Evolutionary conservation across 2,329 filamentous ascomycete genomes (phyloP).

Genomic region (Alternaria angustiovoidea): DNA sequence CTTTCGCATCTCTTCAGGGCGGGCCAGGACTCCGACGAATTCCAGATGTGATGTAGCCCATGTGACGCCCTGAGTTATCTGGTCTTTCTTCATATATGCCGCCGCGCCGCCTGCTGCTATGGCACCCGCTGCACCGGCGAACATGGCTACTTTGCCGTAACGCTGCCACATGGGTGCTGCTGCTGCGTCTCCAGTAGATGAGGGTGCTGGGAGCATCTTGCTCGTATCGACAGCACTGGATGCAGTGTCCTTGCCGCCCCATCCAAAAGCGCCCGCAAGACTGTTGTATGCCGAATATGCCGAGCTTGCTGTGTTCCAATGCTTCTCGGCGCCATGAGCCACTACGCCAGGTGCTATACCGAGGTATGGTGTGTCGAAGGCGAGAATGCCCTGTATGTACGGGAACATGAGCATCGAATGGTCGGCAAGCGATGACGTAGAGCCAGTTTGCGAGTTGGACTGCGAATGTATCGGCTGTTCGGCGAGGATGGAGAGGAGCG

Average conservation of each 20-base stretch:
- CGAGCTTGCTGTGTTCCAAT: conserved; percentile 77
- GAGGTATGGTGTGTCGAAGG: conserved; percentile 93
- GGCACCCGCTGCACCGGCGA: conserved; percentile 80
- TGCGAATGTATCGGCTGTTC: conserved; percentile 54
- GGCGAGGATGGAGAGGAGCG: conserved; percentile 76
- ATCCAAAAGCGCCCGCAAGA: conserved; percentile 70
- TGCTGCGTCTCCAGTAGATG: conserved; percentile 55
- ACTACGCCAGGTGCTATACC: conserved; percentile 83
- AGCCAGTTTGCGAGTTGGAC: conserved; percentile 45
- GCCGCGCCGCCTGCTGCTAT: conserved; percentile 84
- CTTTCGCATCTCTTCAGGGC: conserved; percentile 80
- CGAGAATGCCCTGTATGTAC: conserved; percentile 86
- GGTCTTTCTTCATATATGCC: conserved; percentile 84
- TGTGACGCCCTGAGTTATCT: conserved; percentile 75
- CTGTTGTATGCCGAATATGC: conserved; percentile 74
- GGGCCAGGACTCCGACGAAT: conserved; percentile 88
- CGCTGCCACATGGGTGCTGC: conserved; percentile 68
- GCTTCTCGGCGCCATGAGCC: conserved; percentile 85
- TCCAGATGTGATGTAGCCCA: conserved; percentile 93
- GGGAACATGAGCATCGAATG: conserved; percentile 85
- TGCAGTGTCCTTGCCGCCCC: conserved; percentile 53
- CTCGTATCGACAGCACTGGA: conserved; percentile 42
- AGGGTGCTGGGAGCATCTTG: conserved; percentile 48
- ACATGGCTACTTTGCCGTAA: conserved; percentile 87
- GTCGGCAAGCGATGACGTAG: conserved; percentile 43